Conservation (phyloP, 2,329 filamentous ascomycete species). For the Colletotrichum eleusines region DNA sequence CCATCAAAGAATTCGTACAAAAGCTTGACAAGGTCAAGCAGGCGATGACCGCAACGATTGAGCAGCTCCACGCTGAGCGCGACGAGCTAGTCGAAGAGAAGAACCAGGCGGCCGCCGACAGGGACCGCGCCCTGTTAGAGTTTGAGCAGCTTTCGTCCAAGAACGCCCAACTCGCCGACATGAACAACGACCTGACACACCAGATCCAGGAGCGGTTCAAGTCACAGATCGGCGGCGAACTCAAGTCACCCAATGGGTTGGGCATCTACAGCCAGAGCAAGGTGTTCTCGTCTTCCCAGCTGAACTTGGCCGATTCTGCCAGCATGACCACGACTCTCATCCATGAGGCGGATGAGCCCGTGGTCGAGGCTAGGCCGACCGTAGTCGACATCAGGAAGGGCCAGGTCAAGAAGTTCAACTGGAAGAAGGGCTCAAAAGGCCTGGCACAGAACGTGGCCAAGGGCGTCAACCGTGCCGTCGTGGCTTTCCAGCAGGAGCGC, state of each 20-base stretch:
- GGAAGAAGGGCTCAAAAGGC: conserved; percentile 96
- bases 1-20: conserved; percentile 91
- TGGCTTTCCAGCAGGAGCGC: conserved; percentile 71
- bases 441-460: conserved; percentile 95
- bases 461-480: conserved; percentile 92
- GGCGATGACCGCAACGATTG: conserved; percentile 68
- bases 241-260: conserved; percentile 64
- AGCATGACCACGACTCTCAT: conserved; percentile 71
- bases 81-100: conserved; percentile 89
- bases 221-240: conserved; percentile 71
- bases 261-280: conserved; percentile 69
- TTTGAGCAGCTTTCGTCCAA: conserved; percentile 95
- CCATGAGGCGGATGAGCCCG: conserved; percentile 74
- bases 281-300: conserved; percentile 62
- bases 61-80: conserved; percentile 75
- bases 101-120: conserved; percentile 82
- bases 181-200: conserved; percentile 95
- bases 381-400: conserved; percentile 96
- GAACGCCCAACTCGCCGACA: conserved; percentile 91
- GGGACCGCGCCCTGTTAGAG: conserved; percentile 93
- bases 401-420: conserved; percentile 96
- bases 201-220: conserved; percentile 96
- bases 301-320: conserved; percentile 61
- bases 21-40: conserved; percentile 73
- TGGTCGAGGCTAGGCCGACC: conserved; percentile 82